Percentiles rank a stretch among this genome's conserved stretches.
These are phyloP conservation scores for Claviceps monticola DNA, from an alignment of 2,329 filamentous ascomycete genomes.

Conservation along the genomic window DNA sequence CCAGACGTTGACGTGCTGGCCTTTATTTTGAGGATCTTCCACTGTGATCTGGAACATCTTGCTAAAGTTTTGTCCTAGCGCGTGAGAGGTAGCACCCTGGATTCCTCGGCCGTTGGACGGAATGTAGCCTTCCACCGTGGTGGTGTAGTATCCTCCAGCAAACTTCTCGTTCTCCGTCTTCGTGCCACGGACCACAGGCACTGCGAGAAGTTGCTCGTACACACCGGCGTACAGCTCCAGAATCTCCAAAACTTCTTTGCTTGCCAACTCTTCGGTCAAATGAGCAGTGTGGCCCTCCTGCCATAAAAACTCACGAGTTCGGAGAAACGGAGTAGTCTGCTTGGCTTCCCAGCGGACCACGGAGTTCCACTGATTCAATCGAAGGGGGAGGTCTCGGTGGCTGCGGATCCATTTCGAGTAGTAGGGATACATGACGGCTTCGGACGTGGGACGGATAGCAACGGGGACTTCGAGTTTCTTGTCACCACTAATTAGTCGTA, in stretches of 20 bases:
- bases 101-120: conserved; percentile 92
- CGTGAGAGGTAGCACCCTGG: conserved; percentile 90
- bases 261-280: conserved; percentile 68
- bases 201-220: conserved; percentile 86
- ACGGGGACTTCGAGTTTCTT: conserved; percentile 77
- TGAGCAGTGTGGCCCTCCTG: conserved; percentile 92
- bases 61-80: conserved; percentile 92
- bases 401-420: conserved; percentile 95
- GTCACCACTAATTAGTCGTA: conserved; percentile 52
- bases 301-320: conserved; percentile 93
- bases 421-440: conserved; percentile 87
- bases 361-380: conserved; percentile 97
- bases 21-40: conserved; percentile 76
- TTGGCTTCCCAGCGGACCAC: conserved; percentile 93
- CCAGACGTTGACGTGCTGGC: conserved; percentile 76
- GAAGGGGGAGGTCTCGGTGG: conserved; percentile 85
- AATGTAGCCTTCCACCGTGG: conserved; percentile 93
- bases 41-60: conserved; percentile 99
- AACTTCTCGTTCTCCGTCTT: conserved; percentile 99
- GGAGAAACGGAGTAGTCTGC: conserved; percentile 73
- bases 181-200: conserved; percentile 81
- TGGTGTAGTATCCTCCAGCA: conserved; percentile 90
- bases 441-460: conserved; percentile 53
- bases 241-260: conserved; percentile 80
- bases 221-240: conserved; percentile 84